These are phyloP conservation scores for Houttuynia cordata DNA, from an alignment of 164 flowering plant species.

Conservation along the genomic window DNA sequence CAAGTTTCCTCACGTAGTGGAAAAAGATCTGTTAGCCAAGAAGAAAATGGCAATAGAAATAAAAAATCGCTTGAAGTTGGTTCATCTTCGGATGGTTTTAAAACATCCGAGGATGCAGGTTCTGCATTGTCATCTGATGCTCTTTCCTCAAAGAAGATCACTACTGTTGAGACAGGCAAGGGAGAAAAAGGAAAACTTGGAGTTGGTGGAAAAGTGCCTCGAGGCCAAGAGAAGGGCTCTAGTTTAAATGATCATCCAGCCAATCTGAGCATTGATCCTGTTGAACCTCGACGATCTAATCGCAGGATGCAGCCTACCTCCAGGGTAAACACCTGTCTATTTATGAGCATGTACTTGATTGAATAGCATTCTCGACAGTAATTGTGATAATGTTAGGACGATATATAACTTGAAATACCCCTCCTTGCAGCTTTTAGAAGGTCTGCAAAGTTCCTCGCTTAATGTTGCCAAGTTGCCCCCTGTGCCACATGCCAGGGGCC, in stretches of 20 bases:
- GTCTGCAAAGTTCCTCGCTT: slow-evolving; percentile 25
- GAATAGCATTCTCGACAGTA: neutral
- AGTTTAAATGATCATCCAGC: slow-evolving; percentile 20
- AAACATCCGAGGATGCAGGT: slow-evolving; percentile 26
- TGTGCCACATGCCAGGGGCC: slow-evolving; percentile 19
- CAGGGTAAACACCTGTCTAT: slow-evolving; percentile 37
- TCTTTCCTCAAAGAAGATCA: slow-evolving; percentile 30
- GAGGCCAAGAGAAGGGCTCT: slow-evolving; percentile 36
- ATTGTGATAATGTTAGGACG: neutral
- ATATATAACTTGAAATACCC: neutral
- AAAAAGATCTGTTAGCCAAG: slow-evolving; percentile 25
- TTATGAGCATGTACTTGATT: neutral
- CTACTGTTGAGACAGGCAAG: slow-evolving; percentile 20
- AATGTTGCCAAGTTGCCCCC: slow-evolving; percentile 20
- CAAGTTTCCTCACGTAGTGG: slow-evolving; percentile 16
- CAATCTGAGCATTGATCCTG: slow-evolving; percentile 26
- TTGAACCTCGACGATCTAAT: slow-evolving; percentile 79
- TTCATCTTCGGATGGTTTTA: slow-evolving; percentile 27
- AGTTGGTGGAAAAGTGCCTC: slow-evolving; percentile 37
- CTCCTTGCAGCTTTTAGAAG: slow-evolving; percentile 25
- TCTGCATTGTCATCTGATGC: slow-evolving; percentile 24
- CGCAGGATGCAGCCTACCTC: slow-evolving; percentile 97
- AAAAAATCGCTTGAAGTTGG: slow-evolving; percentile 19
- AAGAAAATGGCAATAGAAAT: slow-evolving; percentile 22
- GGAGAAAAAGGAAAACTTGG: slow-evolving; percentile 36